Base-by-base conservation (phyloP, 306 rosid genomes). In the Rubus parviflorus region DNA sequence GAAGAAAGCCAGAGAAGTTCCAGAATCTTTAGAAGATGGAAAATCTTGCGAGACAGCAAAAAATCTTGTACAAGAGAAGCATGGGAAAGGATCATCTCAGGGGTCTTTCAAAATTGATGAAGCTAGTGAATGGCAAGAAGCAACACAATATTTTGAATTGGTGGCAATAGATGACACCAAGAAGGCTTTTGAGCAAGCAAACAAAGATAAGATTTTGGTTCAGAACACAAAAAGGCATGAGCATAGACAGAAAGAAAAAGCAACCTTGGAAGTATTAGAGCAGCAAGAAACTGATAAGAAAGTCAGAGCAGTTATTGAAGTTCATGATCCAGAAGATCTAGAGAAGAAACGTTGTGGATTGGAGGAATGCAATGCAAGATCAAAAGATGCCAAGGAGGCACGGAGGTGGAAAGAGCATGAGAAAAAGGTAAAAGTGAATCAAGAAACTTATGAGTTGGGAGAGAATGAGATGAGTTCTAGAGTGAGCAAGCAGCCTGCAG, bases 61-160 rank as follows among this genome's bases (percentile, higher is more conserved):
- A 75, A 70, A 49, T n/a, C 69, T 72, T 65, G 65, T 10, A 14
- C 81, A 82, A 74, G 86, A 84, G 81, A 83, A 77, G 80, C 75
- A 40, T 30, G 70, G 65, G 68, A 84, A 82, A 75, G 90, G 83
- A 53, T 83, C 90, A 74, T 82, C 87, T 35, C 89, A 84, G 61
- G 89, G 83, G 79, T 88, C 87, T 30, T 85, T 77, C 57, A 82
- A 81, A 60, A 81, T 86, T 75, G 85, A 76, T 78, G 84, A 79
- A 73, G 83, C 83, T 74, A 88, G 87, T 56, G 85, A 81, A 79
- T 89, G 92, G 97, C 91, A 88, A 83, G 97, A 90, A 82, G 99
- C 79, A 81, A 82, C 89, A 16, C 90, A 87, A 17, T 89, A 88
- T 89, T 88, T 92, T 78, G 97, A 92, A 83, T 85, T 95, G 91